Conservation (phyloP, 345 rosid genomes). For the Brassica incana region DNA sequence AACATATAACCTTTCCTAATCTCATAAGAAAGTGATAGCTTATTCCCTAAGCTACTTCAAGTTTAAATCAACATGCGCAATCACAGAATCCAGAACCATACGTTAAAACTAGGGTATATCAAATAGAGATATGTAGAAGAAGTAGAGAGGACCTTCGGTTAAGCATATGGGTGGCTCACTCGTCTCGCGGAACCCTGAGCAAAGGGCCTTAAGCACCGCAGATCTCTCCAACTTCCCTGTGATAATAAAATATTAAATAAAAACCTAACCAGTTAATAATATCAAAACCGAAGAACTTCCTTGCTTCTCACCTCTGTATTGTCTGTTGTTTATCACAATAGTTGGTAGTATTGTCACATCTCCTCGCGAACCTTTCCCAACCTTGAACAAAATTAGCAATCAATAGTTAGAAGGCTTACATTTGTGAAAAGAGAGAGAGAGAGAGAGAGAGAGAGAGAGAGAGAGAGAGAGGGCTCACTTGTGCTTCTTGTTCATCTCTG, state of each 20-base stretch:
- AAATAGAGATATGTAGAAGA: not conserved
- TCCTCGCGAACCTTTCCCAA: constrained; percentile 87
- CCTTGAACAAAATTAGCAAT: constrained; percentile 40
- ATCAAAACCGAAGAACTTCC: not conserved
- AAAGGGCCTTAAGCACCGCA: constrained; percentile 88
- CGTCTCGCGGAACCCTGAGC: constrained; percentile 92
- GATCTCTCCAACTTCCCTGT: constrained; percentile 82
- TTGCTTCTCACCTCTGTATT: constrained; percentile 71
- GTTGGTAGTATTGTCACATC: constrained; percentile 97
- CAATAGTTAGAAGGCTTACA: not conserved
- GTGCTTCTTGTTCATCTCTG: constrained; percentile 76
- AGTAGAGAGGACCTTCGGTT: constrained; percentile 60
- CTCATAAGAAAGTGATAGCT: too few relatives aligned
- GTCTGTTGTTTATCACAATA: constrained; percentile 83
- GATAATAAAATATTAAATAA: not conserved
- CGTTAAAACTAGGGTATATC: not conserved
- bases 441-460: not conserved
- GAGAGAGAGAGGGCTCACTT: constrained; percentile 44
- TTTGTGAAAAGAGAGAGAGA: not conserved
- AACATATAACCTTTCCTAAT: too few relatives aligned
- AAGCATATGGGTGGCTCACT: constrained; percentile 90
- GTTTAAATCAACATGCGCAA: not conserved
- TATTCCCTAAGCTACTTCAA: too few relatives aligned
- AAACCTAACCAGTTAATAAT: not conserved
- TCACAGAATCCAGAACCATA: not conserved